Base-by-base conservation (phyloP, 2,329 filamentous ascomycete genomes). In the Hawksworthiomyces lignivorus region DNA sequence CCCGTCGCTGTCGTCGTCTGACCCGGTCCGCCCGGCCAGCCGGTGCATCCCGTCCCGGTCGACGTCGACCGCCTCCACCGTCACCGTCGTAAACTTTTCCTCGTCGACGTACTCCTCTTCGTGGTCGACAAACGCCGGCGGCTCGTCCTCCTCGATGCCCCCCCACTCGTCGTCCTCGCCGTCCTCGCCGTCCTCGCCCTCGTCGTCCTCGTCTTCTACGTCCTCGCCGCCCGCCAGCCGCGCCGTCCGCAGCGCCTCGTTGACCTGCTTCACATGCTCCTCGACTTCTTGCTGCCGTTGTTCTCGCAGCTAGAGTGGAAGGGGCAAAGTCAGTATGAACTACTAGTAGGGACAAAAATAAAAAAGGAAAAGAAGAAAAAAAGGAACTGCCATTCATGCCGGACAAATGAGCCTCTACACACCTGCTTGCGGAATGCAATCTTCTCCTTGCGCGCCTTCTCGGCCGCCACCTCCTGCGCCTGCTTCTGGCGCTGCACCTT, bases 71-170 rank as follows among this genome's bases (percentile, higher is more conserved):
- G 85, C 83, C 60, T 96, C 90, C 1, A 98, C 81, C 0, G 87
- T 96, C 20, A 98, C 92, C 1, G 87, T 95, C 1, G 92, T 97
- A 60, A 87, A 96, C 58, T 84, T 85, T 61, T 96, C 90, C 60
- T 97, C 92, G 61, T 98, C 92, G 50, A 96, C 77, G 64, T 96
- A 98, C 61, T 97, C 88, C 52, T 90, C 88, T 59, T 95, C 85
- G 52, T 87, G 80, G 57, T 94, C 81, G 33, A 92, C 64, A 18
- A 78, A 71, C 29, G 72, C 60, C 39, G 49, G 52, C 12, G 17
- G 30, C 4, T 22, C 28, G 27, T 59, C 50, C 35, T 83, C 80
- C 17, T 71, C 67, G 39, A 88, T 71, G 1, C 83, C 85, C 39
- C 70, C 70, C 79, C 82, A 88, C 53, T 80, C 75, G 9, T 73